Percentiles rank a stretch among this genome's conserved stretches.
Evolutionary conservation across 2,329 filamentous ascomycete species (phyloP).

Genomic region (Beauveria rudraprayagi): DNA sequence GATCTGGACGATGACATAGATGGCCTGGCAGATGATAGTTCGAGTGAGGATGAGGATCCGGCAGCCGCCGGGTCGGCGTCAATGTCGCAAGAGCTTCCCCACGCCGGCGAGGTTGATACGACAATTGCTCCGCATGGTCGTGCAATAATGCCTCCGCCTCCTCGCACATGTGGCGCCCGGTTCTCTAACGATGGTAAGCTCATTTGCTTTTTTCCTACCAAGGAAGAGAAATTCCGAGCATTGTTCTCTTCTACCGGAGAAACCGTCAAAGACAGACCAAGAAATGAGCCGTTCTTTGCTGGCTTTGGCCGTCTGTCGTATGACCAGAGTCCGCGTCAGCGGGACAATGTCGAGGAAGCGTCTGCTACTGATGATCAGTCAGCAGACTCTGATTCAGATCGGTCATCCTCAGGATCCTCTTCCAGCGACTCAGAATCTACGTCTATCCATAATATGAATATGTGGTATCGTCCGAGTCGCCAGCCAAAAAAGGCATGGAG

Average conservation of each 20-base stretch:
- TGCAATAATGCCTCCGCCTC: slow-evolving; percentile 46
- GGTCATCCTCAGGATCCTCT: slow-evolving; percentile 40
- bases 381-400: slow-evolving; percentile 35
- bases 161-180: slow-evolving; percentile 50
- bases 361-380: slow-evolving; percentile 45
- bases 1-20: slow-evolving; percentile 52
- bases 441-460: slow-evolving; percentile 49
- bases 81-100: slow-evolving; percentile 54
- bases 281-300: slow-evolving; percentile 48
- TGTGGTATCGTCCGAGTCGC: slow-evolving; percentile 47
- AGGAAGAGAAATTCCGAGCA: slow-evolving; percentile 50
- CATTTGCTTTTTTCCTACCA: slow-evolving; percentile 62
- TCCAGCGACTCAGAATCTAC: slow-evolving; percentile 56
- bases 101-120: slow-evolving; percentile 45
- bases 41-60: slow-evolving; percentile 63
- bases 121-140: slow-evolving; percentile 44
- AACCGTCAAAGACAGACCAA: slow-evolving; percentile 38
- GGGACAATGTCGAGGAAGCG: slow-evolving; percentile 39
- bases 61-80: slow-evolving; percentile 45
- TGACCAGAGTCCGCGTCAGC: slow-evolving; percentile 40
- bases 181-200: slow-evolving; percentile 56
- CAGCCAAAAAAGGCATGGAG: slow-evolving; percentile 48
- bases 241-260: slow-evolving; percentile 40
- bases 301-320: slow-evolving; percentile 48
- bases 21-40: slow-evolving; percentile 64